These are phyloP conservation scores for Daldinia concentrica DNA, from an alignment of 495 filamentous ascomycete genomes.

Conservation along the genomic window DNA sequence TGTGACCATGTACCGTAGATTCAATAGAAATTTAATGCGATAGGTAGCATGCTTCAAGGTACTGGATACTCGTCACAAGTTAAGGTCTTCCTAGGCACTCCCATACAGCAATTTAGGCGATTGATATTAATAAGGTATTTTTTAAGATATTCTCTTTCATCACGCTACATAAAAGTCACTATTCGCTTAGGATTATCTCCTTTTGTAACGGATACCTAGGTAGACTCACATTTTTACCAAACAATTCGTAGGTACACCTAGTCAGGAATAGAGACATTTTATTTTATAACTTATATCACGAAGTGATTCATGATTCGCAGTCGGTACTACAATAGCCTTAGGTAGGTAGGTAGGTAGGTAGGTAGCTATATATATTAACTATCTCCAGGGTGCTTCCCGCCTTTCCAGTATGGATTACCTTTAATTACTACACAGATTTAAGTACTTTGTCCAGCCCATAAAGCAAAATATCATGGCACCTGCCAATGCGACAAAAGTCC, in stretches of 20 bases:
- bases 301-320: neutral
- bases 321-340: neutral
- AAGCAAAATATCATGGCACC: neutral
- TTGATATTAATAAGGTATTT: neutral
- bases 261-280: neutral
- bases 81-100: neutral
- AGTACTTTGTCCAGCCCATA: neutral
- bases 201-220: neutral
- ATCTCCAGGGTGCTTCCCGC: neutral
- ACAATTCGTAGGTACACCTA: neutral
- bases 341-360: neutral
- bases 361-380: neutral
- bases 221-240: neutral
- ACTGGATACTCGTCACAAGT: neutral
- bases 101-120: neutral
- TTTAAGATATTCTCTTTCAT: neutral
- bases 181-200: neutral
- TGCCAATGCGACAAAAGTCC: neutral
- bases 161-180: neutral
- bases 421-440: neutral
- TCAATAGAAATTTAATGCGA: neutral
- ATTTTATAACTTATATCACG: neutral
- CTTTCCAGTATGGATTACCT: neutral
- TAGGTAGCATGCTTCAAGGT: neutral
- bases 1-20: neutral